Base-by-base conservation (phyloP, 2,329 filamentous ascomycete genomes). In the Hymenoscyphus linearis region DNA sequence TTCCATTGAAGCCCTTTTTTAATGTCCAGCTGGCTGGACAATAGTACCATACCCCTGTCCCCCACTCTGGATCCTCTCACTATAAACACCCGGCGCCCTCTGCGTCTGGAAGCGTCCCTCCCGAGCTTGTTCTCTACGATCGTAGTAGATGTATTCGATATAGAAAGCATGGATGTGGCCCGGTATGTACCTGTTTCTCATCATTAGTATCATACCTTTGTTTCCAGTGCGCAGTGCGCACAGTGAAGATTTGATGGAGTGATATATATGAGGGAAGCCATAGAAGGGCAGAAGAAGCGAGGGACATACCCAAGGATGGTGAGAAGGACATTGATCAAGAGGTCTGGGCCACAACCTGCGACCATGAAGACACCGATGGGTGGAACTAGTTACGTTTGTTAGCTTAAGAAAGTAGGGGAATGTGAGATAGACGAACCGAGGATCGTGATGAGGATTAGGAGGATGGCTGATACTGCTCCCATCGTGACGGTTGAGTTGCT, bases 141-240 rank as follows among this genome's bases (percentile, higher is more conserved):
- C 84, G 74, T 88, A 93, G 77, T 93, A 96, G 64, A 96, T 80
- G 73, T 92, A 96, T 75, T 92, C 85, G 61, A 74, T 61, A 59
- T 73, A 74, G 66, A 74, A 72, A 37, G 72, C 72, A 61, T 74
- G 72, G 56, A 74, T 69, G 47, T 72, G 70, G 36, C 72, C 72
- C 2, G 72, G 72, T 26, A 74, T 62, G 54, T 71, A 73, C 16
- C 72, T 73, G 26, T 25, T 10, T 12, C 22, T 22, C 2, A 3
- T 47, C 10, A 22, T n/a, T 2, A 47, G 4, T 12, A 6, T n/a
- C 10, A 31, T 9, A 31, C 31, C 31, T 31, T n/a, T n/a, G n/a
- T n/a, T n/a, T n/a, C n/a, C 5, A 31, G 6, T 31, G 31, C 31
- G 31, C 6, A 31, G 31, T 31, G 6, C 31, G 10, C 36, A 34